Conservation (phyloP, 495 filamentous ascomycete species). For the Penicillium antarcticum region DNA sequence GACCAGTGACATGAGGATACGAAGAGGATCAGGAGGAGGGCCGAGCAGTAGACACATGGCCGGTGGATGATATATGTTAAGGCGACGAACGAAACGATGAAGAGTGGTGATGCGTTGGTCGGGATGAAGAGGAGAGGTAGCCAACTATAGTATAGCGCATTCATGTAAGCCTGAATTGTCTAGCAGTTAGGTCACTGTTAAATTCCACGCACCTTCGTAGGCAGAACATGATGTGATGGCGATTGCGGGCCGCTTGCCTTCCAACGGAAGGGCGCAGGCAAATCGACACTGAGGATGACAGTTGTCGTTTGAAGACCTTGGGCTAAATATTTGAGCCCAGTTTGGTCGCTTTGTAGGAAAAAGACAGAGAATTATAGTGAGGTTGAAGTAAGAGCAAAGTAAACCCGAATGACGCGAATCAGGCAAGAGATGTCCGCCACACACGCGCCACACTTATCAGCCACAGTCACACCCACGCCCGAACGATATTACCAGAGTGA, state of each 20-base stretch:
- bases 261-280: background rate
- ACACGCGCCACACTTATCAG: constrained; percentile 6
- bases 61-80: constrained; percentile 87
- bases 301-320: background rate
- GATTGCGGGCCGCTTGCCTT: constrained; percentile 3
- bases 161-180: background rate
- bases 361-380: background rate
- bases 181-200: background rate
- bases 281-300: background rate
- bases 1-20: constrained; percentile 88
- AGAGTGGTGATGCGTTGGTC: constrained; percentile 76
- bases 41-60: constrained; percentile 87
- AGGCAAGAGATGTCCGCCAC: constrained; percentile 17
- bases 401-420: constrained; percentile 2
- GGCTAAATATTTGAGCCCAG: background rate
- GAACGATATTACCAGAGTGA: constrained; percentile 7
- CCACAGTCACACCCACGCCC: constrained; percentile 6
- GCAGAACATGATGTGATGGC: constrained; percentile 64
- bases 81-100: constrained; percentile 86
- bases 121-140: constrained; percentile 46
- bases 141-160: constrained; percentile 46
- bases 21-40: constrained; percentile 85
- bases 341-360: no score
- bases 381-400: background rate
- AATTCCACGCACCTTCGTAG: constrained; percentile 61